Base-by-base conservation (phyloP, 768 basidiomycete genomes). In the Kwoniella dejecticola region DNA sequence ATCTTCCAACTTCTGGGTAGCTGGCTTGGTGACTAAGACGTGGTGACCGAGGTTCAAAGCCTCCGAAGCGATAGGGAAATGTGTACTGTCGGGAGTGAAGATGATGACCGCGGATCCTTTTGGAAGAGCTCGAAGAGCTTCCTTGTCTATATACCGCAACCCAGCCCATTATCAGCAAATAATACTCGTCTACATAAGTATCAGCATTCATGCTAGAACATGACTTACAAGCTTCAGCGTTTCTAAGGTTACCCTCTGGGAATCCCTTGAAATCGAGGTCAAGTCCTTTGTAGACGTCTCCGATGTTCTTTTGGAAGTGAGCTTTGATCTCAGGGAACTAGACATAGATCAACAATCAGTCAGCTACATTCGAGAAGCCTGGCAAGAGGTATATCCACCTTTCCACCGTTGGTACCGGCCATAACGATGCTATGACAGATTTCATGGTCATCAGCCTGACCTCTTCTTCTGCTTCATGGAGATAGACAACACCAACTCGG, bases 1-100 rank as follows among this genome's bases (percentile, higher is more conserved):
- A 75, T 96, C 88, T 52, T 85, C 83, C 57, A 96, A 83, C 17
- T 89, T 82, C 72, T 95, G 88, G 0, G 90, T 91, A 3, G 91
- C 93, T 2, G 93, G 93, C 79, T 95, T 96, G 44, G 93, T 96
- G 63, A 95, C 84, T 40, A 95, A 85, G 50, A 95, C 92, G 75
- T 95, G 93, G 45, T 94, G 81, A 0, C 88, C 87, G 40, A 82
- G 87, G 78, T 91, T 87, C 33, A 95, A 88, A 3, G 93, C 93
- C 72, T 91, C 90, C 44, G 88, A 81, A 19, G 90, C 86, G 72
- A 94, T 95, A 29, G 86, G 84, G 77, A 86, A 88, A 79, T 95
- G 92, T 15, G 92, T 94, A 86, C 91, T 70, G 75, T 94, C 92
- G 3, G 92, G 93, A 2, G 92, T 95, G 79, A 95, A 95, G 64